Conservation (phyloP, 2,329 filamentous ascomycete genomes). For the Juglanconis oblonga region DNA sequence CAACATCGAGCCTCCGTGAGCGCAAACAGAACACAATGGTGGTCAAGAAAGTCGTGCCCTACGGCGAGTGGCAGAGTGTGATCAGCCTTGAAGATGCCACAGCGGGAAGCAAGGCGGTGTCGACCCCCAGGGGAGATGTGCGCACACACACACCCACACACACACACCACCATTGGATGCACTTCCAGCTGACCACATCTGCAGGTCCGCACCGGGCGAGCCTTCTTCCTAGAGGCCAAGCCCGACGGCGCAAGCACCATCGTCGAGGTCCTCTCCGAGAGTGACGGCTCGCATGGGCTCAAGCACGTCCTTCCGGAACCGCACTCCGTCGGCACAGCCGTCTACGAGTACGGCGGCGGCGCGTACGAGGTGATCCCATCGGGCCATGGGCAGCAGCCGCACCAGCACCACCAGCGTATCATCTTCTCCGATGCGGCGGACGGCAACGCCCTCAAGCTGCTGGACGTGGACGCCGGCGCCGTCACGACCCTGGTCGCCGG, state of each 20-base stretch:
- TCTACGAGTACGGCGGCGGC: slow-evolving; percentile 15
- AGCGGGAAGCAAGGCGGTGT: slow-evolving; percentile 31
- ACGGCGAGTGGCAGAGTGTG: slow-evolving; percentile 38
- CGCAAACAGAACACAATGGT: slow-evolving; percentile 19
- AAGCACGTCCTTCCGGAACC: slow-evolving; percentile 20
- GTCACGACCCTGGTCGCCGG: slow-evolving; percentile 31
- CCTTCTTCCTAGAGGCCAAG: slow-evolving; percentile 37
- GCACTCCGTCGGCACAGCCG: slow-evolving; percentile 5
- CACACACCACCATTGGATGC: not conserved
- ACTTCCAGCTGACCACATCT: not conserved
- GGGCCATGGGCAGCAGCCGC: slow-evolving; percentile 23
- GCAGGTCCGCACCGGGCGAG: slow-evolving; percentile 28
- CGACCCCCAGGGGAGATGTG: slow-evolving; percentile 35
- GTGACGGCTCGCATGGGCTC: slow-evolving; percentile 6
- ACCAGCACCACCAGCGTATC: slow-evolving; percentile 26
- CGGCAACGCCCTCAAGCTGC: slow-evolving; percentile 36
- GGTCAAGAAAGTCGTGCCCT: slow-evolving; percentile 27
- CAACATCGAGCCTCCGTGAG: not conserved
- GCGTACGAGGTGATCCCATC: slow-evolving; percentile 6
- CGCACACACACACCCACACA: not conserved
- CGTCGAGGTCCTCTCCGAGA: slow-evolving; percentile 35
- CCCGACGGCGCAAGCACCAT: slow-evolving; percentile 42
- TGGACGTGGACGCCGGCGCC: slow-evolving; percentile 35
- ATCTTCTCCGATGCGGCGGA: slow-evolving; percentile 44
- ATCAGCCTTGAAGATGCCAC: slow-evolving; percentile 36